phyloP scores from a whole-genome alignment of 2,329 filamentous ascomycete genomes.

The Fusarium floridanum region DNA sequence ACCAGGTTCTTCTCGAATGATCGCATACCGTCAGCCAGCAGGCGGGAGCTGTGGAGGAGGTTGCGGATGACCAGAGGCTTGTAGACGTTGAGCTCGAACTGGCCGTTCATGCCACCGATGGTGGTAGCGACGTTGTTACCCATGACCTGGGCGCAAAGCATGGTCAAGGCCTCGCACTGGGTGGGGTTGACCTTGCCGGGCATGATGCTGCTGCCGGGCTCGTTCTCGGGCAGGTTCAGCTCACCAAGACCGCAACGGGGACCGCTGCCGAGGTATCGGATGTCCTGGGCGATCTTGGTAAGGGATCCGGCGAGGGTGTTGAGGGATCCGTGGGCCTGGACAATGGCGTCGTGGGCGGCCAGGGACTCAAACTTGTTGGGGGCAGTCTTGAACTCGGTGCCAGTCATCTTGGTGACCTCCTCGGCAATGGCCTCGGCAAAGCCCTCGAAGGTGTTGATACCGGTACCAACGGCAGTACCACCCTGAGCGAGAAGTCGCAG shows the following conservation, averaged over 20 bases:
- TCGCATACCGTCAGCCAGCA: slow-evolving; percentile 91
- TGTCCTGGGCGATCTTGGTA: slow-evolving; percentile 98
- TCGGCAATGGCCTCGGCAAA: slow-evolving; percentile 94
- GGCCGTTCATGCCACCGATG: slow-evolving; percentile 95
- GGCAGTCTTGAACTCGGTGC: slow-evolving; percentile 92
- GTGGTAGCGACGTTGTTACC: slow-evolving; percentile 95
- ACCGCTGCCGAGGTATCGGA: slow-evolving; percentile 95
- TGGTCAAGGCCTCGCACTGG: slow-evolving; percentile 96
- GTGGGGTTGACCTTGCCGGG: slow-evolving; percentile 99
- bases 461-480: slow-evolving; percentile 95
- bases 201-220: slow-evolving; percentile 98
- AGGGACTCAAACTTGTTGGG: slow-evolving; percentile 99
- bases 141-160: slow-evolving; percentile 98
- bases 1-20: slow-evolving; percentile 97
- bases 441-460: slow-evolving; percentile 96
- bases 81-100: slow-evolving; percentile 99
- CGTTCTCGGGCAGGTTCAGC: slow-evolving; percentile 94
- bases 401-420: slow-evolving; percentile 93
- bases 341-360: slow-evolving; percentile 94
- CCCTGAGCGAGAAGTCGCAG: slow-evolving; percentile 92
- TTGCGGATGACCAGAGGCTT: slow-evolving; percentile 97
- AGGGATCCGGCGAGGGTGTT: slow-evolving; percentile 93
- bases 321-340: slow-evolving; percentile 92
- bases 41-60: slow-evolving; percentile 89
- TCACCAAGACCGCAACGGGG: slow-evolving; percentile 96